Conservation (phyloP, 306 rosid species). For the Sesbania bispinosa region DNA sequence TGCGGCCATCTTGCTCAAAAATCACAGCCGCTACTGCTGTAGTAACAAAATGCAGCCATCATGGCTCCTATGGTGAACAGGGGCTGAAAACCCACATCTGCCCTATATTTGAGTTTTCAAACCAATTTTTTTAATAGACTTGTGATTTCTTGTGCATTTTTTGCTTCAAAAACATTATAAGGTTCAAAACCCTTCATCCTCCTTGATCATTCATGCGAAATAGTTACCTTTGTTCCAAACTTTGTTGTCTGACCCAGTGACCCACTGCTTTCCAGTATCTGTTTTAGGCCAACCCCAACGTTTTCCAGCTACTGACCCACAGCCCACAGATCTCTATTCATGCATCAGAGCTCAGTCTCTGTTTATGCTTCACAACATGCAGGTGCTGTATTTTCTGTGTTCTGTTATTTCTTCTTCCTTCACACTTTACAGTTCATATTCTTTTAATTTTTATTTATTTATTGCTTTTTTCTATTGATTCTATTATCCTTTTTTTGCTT, state of each 20-base stretch:
- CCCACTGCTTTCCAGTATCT: not conserved
- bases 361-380: not conserved
- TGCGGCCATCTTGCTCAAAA: too few species aligned
- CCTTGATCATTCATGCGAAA: not conserved
- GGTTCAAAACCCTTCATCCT: not conserved
- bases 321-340: not conserved
- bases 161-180: not conserved
- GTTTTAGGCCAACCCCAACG: not conserved
- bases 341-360: not conserved
- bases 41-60: not conserved
- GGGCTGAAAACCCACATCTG: not conserved
- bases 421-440: not conserved
- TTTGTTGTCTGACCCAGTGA: not conserved
- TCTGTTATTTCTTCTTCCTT: not conserved
- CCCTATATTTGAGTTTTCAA: not conserved
- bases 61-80: not conserved
- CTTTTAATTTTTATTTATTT: not conserved
- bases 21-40: too few species aligned
- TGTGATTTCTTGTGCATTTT: not conserved
- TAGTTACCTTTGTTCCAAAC: not conserved
- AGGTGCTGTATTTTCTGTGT: not conserved
- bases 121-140: not conserved
- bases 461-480: not conserved
- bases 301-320: not conserved
- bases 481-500: not conserved